phyloP scores from a whole-genome alignment of 2,329 filamentous ascomycete genomes.

The Fusarium torreyae region DNA sequence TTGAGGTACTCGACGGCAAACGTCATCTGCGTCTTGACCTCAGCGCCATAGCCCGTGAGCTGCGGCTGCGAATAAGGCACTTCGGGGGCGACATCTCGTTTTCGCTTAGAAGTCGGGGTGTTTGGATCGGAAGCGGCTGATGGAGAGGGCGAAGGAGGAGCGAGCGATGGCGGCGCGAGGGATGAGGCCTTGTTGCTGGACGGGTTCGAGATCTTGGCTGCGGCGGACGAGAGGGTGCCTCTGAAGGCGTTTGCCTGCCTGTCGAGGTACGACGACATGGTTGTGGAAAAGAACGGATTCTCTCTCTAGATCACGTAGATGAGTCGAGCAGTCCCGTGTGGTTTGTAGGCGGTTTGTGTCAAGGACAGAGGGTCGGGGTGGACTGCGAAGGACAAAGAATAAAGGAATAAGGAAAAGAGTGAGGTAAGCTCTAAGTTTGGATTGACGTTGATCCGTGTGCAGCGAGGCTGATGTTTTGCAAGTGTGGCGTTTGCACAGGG shows the following conservation, averaged over 20 bases:
- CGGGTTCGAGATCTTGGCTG: slow-evolving; percentile 72
- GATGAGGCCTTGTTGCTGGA: slow-evolving; percentile 54
- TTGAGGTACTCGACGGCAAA: slow-evolving; percentile 89
- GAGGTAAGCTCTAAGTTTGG: slow-evolving; percentile 34
- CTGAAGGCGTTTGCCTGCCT: slow-evolving; percentile 75
- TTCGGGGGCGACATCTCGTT: slow-evolving; percentile 68
- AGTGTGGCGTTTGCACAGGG: slow-evolving; percentile 32
- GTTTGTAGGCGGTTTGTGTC: slow-evolving; percentile 11
- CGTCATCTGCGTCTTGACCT: slow-evolving; percentile 89
- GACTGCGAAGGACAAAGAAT: slow-evolving; percentile 29
- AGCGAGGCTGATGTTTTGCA: slow-evolving; percentile 43
- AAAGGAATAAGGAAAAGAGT: slow-evolving; percentile 17
- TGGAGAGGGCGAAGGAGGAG: slow-evolving; percentile 74
- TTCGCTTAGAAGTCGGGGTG: slow-evolving; percentile 75
- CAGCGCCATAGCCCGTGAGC: slow-evolving; percentile 81
- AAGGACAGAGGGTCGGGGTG: slow-evolving; percentile 26
- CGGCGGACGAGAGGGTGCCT: slow-evolving; percentile 73
- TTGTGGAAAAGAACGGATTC: slow-evolving; percentile 41
- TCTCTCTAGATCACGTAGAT: not conserved
- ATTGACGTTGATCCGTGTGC: slow-evolving; percentile 46
- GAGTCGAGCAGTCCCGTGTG: slow-evolving; percentile 10
- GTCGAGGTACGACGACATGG: slow-evolving; percentile 75
- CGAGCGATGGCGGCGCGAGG: slow-evolving; percentile 56
- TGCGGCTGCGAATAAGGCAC: slow-evolving; percentile 82
- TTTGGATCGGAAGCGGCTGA: slow-evolving; percentile 71